These are phyloP conservation scores for Claviceps quebecensis DNA, from an alignment of 2,329 filamentous ascomycete genomes.

Conservation along the genomic window DNA sequence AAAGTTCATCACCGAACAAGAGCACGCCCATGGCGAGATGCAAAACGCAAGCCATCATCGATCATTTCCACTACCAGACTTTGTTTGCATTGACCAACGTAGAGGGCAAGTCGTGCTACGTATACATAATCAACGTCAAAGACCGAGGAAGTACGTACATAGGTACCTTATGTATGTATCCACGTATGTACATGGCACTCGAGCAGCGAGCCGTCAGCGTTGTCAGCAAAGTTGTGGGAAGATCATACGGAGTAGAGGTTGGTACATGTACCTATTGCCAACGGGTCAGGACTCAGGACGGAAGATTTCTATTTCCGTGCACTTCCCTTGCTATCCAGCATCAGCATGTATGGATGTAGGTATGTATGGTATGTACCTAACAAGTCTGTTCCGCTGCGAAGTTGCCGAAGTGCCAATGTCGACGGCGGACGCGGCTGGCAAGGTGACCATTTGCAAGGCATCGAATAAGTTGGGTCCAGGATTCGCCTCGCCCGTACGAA, in stretches of 20 bases:
- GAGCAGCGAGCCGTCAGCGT: not conserved
- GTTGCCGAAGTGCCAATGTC: not conserved
- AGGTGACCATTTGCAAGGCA: not conserved
- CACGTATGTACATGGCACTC: not conserved
- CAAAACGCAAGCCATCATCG: not conserved
- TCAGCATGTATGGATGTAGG: not conserved
- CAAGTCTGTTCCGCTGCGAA: not conserved
- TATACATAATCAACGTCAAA: not conserved
- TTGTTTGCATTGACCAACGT: not conserved
- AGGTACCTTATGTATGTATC: too few relatives aligned
- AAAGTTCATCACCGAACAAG: not conserved
- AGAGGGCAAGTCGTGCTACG: not conserved
- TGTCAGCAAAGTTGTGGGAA: not conserved
- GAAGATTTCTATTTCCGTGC: not conserved
- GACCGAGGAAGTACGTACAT: not conserved
- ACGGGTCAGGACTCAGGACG: not conserved
- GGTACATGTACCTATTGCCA: too few relatives aligned
- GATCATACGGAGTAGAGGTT: not conserved
- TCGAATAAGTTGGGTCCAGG: not conserved
- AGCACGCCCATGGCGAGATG: not conserved
- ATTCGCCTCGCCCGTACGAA: not conserved
- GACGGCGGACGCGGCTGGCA: not conserved
- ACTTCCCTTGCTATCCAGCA: not conserved
- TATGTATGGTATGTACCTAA: too few relatives aligned
- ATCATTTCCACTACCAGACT: not conserved